Conservation (phyloP, 257 asterid species). For the Solanum neorickii region DNA sequence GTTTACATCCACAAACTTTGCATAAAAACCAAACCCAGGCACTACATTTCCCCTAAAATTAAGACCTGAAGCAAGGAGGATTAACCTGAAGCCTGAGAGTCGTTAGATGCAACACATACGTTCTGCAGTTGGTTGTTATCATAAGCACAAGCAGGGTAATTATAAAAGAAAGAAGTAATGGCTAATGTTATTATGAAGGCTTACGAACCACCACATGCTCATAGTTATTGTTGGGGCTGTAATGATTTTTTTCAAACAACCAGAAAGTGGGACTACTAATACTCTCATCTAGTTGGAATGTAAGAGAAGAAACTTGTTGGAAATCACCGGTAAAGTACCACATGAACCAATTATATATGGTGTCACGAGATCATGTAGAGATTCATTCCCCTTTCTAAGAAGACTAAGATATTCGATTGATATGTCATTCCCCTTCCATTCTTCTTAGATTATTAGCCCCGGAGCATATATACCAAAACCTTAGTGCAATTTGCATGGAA, state of each 20-base stretch:
- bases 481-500: too few relatives aligned
- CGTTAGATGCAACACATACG: background rate
- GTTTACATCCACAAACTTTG: background rate
- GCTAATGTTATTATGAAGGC: background rate
- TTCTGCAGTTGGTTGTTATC: background rate
- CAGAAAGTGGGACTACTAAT: background rate
- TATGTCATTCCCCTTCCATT: too few relatives aligned
- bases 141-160: background rate
- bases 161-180: background rate
- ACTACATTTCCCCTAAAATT: background rate
- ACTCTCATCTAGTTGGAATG: background rate
- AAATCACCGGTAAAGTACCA: background rate
- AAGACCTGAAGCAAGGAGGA: background rate
- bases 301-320: background rate
- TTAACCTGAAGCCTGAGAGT: background rate
- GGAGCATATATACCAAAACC: too few relatives aligned
- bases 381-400: too few relatives aligned
- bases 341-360: background rate
- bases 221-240: background rate
- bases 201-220: background rate
- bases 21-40: background rate
- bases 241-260: background rate
- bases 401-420: too few relatives aligned
- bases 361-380: background rate
- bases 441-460: too few relatives aligned